Percentiles rank a stretch among this genome's conserved stretches.
phyloP scores from a whole-genome alignment of 306 rosid genomes.

The Trifolium fragiferum region DNA sequence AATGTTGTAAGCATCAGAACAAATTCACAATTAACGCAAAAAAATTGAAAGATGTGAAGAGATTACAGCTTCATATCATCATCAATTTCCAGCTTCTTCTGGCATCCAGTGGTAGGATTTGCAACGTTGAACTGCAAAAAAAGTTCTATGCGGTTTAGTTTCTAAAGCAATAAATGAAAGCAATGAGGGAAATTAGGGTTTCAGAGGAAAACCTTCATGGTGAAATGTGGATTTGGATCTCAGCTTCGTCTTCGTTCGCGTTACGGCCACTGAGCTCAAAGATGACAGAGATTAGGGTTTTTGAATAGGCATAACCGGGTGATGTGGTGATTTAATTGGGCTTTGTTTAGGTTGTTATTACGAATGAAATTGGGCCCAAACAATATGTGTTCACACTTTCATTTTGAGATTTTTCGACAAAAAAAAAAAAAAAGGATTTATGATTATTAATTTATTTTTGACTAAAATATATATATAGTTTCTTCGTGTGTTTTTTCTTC shows the following conservation, averaged over 20 bases:
- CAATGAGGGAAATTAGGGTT: neutral
- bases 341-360: neutral
- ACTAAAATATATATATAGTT: no score
- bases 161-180: neutral
- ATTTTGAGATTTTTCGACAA: no score
- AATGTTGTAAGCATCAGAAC: neutral
- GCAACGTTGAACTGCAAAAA: conserved; percentile 51
- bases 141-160: neutral
- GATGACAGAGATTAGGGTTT: conserved; percentile 40
- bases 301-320: neutral
- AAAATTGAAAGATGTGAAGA: neutral
- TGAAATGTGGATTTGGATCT: conserved; percentile 24
- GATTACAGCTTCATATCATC: conserved; percentile 47
- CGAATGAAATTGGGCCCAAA: conserved; percentile 6
- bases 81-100: conserved; percentile 50
- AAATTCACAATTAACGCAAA: neutral
- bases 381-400: no score
- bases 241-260: neutral
- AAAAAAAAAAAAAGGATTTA: no score
- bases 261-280: conserved; percentile 12
- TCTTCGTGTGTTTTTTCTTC: no score
- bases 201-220: conserved; percentile 45
- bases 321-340: neutral
- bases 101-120: conserved; percentile 54
- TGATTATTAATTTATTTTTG: no score